Conservation (phyloP, 805 yeast species). For the Suhomyces faveliae region DNA sequence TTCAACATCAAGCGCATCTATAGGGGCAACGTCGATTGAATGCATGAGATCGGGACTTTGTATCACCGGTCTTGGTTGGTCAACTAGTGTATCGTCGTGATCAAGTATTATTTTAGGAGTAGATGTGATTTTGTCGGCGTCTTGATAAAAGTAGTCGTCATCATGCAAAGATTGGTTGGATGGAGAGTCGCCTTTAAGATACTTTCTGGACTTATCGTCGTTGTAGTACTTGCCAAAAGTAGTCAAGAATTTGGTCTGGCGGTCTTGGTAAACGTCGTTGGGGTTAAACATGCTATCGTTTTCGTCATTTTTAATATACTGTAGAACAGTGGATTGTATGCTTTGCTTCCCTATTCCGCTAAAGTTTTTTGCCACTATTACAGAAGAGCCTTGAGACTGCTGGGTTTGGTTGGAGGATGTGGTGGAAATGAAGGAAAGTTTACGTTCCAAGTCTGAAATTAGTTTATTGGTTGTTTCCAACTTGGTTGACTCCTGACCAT, state of each 20-base stretch:
- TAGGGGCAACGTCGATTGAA: background rate
- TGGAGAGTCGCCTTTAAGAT: constrained; percentile 1
- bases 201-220: constrained; percentile 12
- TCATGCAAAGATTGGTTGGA: constrained; percentile 10
- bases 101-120: constrained; percentile 2
- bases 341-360: constrained; percentile 25
- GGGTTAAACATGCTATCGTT: constrained; percentile 34
- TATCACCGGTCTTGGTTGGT: background rate
- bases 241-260: constrained; percentile 33
- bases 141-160: background rate
- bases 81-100: background rate
- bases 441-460: constrained; percentile 34
- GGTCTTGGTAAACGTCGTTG: constrained; percentile 36
- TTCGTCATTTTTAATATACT: constrained; percentile 28
- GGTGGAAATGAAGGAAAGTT: constrained; percentile 29
- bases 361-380: constrained; percentile 15
- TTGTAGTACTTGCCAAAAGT: constrained; percentile 28
- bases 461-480: constrained; percentile 28
- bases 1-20: constrained; percentile 3
- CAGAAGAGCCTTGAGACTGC: constrained; percentile 16
- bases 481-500: constrained; percentile 2
- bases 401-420: constrained; percentile 30
- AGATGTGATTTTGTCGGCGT: background rate
- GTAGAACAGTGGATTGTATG: constrained; percentile 34
- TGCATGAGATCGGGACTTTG: background rate